A percentile compares a stretch with the other conserved stretches of the same genome.
These are phyloP conservation scores for Camelina neglecta DNA, from an alignment of 345 rosid genomes.

Conservation along the genomic window DNA sequence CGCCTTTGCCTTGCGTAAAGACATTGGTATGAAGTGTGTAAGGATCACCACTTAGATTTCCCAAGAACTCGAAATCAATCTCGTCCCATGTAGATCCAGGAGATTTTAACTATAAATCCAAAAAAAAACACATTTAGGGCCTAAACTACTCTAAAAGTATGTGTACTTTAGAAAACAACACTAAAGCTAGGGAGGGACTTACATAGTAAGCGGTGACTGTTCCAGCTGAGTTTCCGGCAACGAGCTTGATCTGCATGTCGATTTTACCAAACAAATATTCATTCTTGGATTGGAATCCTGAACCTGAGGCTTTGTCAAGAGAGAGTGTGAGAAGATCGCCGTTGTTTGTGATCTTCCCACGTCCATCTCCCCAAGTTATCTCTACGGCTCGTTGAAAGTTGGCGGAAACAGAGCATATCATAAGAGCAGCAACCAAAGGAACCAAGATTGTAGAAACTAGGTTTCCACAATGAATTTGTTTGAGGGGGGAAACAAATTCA, in stretches of 20 bases:
- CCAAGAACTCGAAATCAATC: constrained; percentile 74
- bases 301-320: constrained; percentile 56
- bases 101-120: constrained; percentile 50
- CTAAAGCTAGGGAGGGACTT: background rate
- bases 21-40: constrained; percentile 71
- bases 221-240: constrained; percentile 66
- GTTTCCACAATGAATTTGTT: background rate
- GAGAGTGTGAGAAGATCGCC: constrained; percentile 54
- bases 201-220: constrained; percentile 68
- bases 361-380: constrained; percentile 52
- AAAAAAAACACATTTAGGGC: background rate
- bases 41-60: constrained; percentile 64
- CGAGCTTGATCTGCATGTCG: constrained; percentile 60
- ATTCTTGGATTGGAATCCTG: constrained; percentile 62
- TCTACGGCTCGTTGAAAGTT: constrained; percentile 38
- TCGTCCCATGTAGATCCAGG: constrained; percentile 69
- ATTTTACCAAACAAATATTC: constrained; percentile 57
- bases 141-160: background rate
- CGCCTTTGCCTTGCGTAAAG: constrained; percentile 61
- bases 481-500: no score
- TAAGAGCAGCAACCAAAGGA: constrained; percentile 17
- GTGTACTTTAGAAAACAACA: background rate
- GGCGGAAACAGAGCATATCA: constrained; percentile 35
- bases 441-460: background rate
- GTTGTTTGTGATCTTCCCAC: constrained; percentile 50